Evolutionary conservation across 2,329 filamentous ascomycete genomes (phyloP).

Genomic region (Colletotrichum sp.): DNA sequence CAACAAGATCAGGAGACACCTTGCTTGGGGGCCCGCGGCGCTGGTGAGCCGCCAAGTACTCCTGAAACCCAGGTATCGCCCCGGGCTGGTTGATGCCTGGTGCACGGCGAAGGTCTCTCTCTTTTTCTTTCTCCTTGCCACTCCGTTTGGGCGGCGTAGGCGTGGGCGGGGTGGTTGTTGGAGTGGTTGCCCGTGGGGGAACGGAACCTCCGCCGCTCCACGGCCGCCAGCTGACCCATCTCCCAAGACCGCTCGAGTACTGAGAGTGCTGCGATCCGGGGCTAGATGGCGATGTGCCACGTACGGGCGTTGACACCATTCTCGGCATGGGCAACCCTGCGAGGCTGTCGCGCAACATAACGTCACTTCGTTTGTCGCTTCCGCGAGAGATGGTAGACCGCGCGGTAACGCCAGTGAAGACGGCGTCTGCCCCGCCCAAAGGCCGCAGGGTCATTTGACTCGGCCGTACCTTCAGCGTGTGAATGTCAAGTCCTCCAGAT

Average conservation of each 20-base stretch:
- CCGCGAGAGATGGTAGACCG: slow-evolving; percentile 60
- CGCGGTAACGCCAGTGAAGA: slow-evolving; percentile 64
- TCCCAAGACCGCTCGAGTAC: slow-evolving; percentile 38
- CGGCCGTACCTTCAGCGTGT: slow-evolving; percentile 77
- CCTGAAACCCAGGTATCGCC: slow-evolving; percentile 73
- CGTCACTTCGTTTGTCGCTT: slow-evolving; percentile 54
- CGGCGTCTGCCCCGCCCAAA: slow-evolving; percentile 59
- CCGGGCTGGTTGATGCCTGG: slow-evolving; percentile 83
- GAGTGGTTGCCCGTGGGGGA: background rate
- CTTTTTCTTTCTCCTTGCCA: slow-evolving; percentile 32
- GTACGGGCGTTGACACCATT: slow-evolving; percentile 32
- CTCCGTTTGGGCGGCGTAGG: slow-evolving; percentile 21
- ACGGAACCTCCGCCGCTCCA: slow-evolving; percentile 39
- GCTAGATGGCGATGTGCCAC: slow-evolving; percentile 30
- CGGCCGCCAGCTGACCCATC: slow-evolving; percentile 54
- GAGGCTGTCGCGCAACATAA: slow-evolving; percentile 63
- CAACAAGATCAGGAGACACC: slow-evolving; percentile 62
- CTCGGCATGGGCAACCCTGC: slow-evolving; percentile 40
- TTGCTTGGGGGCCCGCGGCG: slow-evolving; percentile 59
- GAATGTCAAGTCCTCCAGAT: slow-evolving; percentile 87
- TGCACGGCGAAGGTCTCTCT: slow-evolving; percentile 51
- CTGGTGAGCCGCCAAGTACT: slow-evolving; percentile 56
- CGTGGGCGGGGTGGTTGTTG: slow-evolving; percentile 13
- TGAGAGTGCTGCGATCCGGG: slow-evolving; percentile 29
- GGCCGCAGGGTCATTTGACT: slow-evolving; percentile 72